Evolutionary conservation across 2,329 filamentous ascomycete species (phyloP).

Genomic region (Biscogniauxia marginata): DNA sequence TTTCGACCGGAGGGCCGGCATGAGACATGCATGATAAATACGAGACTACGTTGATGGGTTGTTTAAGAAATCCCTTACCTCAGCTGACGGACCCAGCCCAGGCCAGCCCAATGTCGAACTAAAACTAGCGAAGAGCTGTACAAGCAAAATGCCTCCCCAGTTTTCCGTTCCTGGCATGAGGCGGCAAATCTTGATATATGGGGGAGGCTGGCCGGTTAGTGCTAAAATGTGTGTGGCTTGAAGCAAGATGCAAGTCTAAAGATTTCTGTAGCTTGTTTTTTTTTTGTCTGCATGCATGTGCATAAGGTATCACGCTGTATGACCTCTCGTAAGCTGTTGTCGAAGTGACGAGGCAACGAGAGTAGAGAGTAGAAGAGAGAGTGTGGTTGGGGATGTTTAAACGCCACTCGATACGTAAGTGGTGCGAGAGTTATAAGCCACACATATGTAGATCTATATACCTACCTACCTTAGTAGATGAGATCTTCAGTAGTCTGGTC

Average conservation of each 20-base stretch:
- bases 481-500: background rate
- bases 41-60: background rate
- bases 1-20: background rate
- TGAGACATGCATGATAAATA: background rate
- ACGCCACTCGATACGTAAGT: background rate
- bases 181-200: background rate
- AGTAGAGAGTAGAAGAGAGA: background rate
- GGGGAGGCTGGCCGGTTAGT: background rate
- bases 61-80: no score
- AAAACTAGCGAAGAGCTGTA: background rate
- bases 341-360: background rate
- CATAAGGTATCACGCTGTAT: background rate
- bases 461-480: background rate
- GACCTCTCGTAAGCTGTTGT: background rate
- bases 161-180: background rate
- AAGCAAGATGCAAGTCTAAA: background rate
- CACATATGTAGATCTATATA: background rate
- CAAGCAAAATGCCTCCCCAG: no score
- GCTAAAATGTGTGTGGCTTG: background rate
- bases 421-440: background rate
- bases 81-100: background rate
- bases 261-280: no score
- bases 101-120: background rate
- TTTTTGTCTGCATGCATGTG: background rate
- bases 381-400: background rate